These are phyloP conservation scores for Suhomyces panamericanus DNA, from an alignment of 1,139 yeast species.

Conservation along the genomic window DNA sequence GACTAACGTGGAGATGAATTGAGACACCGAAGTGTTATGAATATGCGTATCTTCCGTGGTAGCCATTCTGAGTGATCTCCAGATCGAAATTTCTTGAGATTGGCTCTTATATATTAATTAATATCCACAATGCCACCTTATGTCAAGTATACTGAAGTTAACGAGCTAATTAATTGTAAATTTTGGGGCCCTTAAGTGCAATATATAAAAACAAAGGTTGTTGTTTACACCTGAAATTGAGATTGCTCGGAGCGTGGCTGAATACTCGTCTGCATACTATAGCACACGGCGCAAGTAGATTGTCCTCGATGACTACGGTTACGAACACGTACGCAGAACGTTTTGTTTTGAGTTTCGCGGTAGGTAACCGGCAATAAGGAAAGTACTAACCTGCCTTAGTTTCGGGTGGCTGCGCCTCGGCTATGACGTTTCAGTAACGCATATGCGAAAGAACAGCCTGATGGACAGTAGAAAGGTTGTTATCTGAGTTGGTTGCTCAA, in stretches of 20 bases:
- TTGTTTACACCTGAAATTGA: conserved; percentile 9
- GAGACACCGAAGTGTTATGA: conserved; percentile 36
- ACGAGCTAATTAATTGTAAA: not conserved
- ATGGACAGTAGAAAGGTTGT: too few relatives aligned
- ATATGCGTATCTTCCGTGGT: not conserved
- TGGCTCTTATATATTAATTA: too few relatives aligned
- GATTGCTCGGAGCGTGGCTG: conserved; percentile 10
- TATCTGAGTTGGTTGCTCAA: too few relatives aligned
- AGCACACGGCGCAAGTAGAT: conserved; percentile 3
- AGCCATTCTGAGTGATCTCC: not conserved
- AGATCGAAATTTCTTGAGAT: too few relatives aligned
- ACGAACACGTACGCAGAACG: conserved; percentile 3
- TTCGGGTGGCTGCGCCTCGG: not conserved
- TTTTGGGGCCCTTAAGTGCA: not conserved
- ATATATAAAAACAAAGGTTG: not conserved
- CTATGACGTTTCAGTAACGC: not conserved
- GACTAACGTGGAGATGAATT: conserved; percentile 39
- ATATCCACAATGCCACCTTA: too few relatives aligned
- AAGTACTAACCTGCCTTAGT: not conserved
- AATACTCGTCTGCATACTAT: conserved; percentile 3
- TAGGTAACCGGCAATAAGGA: not conserved
- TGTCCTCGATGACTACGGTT: conserved; percentile 6
- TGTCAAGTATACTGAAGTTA: too few relatives aligned
- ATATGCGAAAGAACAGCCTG: not conserved
- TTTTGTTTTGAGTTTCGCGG: not conserved